Evolutionary conservation across 2,329 filamentous ascomycete species (phyloP).

Genomic region (Colletotrichum coccodes): DNA sequence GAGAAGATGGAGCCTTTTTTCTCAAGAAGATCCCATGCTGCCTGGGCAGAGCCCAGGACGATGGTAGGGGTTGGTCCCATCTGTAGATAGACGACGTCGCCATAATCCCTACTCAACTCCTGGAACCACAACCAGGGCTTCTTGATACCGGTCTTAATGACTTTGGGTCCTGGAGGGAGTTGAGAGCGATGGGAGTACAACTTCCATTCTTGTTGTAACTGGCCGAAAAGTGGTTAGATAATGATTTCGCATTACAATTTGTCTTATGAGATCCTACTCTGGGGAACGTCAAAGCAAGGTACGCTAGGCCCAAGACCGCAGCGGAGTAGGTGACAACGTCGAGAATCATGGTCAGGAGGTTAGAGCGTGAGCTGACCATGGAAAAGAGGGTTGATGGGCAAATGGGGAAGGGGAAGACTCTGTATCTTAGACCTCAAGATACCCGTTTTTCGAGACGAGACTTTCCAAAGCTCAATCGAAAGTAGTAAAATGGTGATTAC

Average conservation of each 20-base stretch:
- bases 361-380: no score
- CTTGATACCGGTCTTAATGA: constrained; percentile 46
- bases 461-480: background rate
- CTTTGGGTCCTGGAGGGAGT: constrained; percentile 50
- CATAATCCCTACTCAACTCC: constrained; percentile 48
- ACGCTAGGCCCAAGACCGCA: constrained; percentile 35
- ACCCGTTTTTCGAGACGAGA: background rate
- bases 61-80: constrained; percentile 54
- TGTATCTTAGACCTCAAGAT: background rate
- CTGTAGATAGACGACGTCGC: constrained; percentile 54
- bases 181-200: constrained; percentile 49
- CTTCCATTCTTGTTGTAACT: constrained; percentile 51
- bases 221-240: background rate
- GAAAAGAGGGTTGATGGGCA: no score
- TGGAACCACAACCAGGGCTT: constrained; percentile 56
- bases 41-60: constrained; percentile 52
- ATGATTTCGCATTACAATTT: background rate
- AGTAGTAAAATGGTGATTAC: background rate
- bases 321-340: constrained; percentile 33
- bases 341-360: constrained; percentile 1
- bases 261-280: constrained; percentile 34
- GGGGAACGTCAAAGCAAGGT: constrained; percentile 40
- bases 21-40: constrained; percentile 55
- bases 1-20: constrained; percentile 54
- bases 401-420: no score